These are phyloP conservation scores for Solanum etuberosum DNA, from an alignment of 257 asterid genomes.

Conservation along the genomic window DNA sequence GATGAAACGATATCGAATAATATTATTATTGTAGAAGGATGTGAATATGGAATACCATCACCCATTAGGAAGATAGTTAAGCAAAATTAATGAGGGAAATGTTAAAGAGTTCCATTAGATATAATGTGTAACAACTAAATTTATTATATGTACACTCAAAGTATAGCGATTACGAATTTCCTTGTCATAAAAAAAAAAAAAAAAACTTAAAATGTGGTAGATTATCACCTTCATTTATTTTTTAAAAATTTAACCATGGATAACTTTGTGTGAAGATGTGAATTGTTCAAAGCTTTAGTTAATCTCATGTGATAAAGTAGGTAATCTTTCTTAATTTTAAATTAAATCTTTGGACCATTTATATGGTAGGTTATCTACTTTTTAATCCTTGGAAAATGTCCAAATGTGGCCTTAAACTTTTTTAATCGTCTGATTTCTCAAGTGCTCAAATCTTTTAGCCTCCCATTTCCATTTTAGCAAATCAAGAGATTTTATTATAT, in stretches of 20 bases:
- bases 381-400: not conserved
- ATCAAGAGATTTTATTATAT: not conserved
- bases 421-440: not conserved
- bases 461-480: not conserved
- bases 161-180: rapidly evolving
- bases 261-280: not conserved
- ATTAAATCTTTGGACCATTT: not conserved
- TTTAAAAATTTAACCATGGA: not conserved
- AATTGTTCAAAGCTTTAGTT: not conserved
- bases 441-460: not conserved
- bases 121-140: not conserved
- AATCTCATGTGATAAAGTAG: not conserved
- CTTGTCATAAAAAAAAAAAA: not conserved
- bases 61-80: not conserved
- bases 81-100: not conserved
- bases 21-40: not conserved
- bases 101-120: not conserved
- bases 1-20: not conserved
- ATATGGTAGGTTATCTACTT: not conserved
- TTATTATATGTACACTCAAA: not conserved
- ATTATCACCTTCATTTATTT: not conserved
- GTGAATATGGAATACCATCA: not conserved
- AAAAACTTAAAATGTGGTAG: too few species aligned
- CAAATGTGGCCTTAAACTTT: not conserved
- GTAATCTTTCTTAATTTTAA: not conserved